phyloP scores from a whole-genome alignment of 345 rosid species.

The Cochlearia excelsa region DNA sequence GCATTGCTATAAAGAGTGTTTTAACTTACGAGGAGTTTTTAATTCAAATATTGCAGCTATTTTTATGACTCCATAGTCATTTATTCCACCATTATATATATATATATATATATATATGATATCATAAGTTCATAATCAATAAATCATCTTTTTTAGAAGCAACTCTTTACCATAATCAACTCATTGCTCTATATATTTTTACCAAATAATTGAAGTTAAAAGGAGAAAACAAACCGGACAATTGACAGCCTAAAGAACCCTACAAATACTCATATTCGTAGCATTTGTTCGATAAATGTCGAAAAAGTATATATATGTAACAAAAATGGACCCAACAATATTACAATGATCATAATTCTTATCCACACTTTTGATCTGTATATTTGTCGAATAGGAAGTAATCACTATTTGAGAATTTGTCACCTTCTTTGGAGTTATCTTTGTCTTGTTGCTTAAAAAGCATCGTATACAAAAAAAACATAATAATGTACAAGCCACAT shows the following conservation, averaged over 20 bases:
- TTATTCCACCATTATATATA: too few species aligned
- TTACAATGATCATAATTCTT: slow-evolving; percentile 35
- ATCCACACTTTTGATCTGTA: slow-evolving; percentile 40
- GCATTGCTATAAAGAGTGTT: too few species aligned
- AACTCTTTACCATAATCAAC: too few species aligned
- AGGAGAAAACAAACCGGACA: slow-evolving; percentile 11
- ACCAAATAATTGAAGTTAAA: neutral
- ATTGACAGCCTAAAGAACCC: slow-evolving; percentile 31
- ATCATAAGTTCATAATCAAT: too few species aligned
- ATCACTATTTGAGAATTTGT: slow-evolving; percentile 34
- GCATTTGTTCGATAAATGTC: slow-evolving; percentile 31
- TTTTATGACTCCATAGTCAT: neutral
- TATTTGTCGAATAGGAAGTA: slow-evolving; percentile 39
- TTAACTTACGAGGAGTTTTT: too few species aligned
- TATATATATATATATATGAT: too few species aligned
- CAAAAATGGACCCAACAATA: slow-evolving; percentile 34
- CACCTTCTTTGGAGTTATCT: slow-evolving; percentile 32
- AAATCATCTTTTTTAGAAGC: too few species aligned
- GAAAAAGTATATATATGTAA: slow-evolving; percentile 2
- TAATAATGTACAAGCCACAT: slow-evolving; percentile 41
- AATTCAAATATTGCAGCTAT: too few species aligned
- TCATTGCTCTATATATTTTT: too few species aligned
- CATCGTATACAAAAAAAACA: slow-evolving; percentile 29
- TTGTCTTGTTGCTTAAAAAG: slow-evolving; percentile 38
- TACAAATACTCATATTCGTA: slow-evolving; percentile 23